These are phyloP conservation scores for Lanmaoa pseudosensibilis DNA, from an alignment of 768 basidiomycete species.

Conservation along the genomic window DNA sequence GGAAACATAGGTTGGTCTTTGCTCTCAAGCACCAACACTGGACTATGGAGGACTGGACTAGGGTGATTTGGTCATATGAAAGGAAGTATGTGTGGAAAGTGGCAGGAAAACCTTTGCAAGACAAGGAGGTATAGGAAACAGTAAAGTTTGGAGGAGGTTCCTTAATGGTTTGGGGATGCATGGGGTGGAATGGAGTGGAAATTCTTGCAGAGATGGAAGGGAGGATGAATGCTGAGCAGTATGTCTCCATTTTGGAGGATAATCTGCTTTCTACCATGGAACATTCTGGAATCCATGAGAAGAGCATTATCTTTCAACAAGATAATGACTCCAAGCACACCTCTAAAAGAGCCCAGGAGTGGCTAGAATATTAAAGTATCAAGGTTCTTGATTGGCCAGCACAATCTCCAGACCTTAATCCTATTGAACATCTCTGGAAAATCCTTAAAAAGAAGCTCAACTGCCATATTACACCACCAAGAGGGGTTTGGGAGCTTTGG, in stretches of 20 bases:
- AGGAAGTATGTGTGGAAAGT: neutral
- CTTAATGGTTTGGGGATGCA: conserved; percentile 1
- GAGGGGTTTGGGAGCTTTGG: no score
- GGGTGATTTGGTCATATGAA: neutral
- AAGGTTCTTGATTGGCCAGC: no score
- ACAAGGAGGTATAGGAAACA: neutral
- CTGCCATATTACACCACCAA: no score
- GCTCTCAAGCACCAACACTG: neutral
- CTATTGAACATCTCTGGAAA: no score
- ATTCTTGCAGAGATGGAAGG: neutral
- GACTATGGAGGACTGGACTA: conserved; percentile 1
- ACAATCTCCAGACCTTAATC: no score
- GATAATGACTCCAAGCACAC: neutral
- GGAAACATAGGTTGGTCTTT: neutral
- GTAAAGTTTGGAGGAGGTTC: neutral
- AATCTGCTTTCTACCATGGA: neutral
- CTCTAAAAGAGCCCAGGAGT: no score
- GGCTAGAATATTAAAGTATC: no score
- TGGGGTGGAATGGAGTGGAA: neutral
- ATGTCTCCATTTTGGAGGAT: neutral
- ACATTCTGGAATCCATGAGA: neutral
- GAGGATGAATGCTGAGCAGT: neutral
- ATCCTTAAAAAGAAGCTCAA: no score
- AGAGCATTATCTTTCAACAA: neutral
- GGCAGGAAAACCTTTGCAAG: neutral